A percentile compares a stretch with the other conserved stretches of the same genome.
Conservation (phyloP, 331 rosid genomes). For the Malus hybrid region DNA sequence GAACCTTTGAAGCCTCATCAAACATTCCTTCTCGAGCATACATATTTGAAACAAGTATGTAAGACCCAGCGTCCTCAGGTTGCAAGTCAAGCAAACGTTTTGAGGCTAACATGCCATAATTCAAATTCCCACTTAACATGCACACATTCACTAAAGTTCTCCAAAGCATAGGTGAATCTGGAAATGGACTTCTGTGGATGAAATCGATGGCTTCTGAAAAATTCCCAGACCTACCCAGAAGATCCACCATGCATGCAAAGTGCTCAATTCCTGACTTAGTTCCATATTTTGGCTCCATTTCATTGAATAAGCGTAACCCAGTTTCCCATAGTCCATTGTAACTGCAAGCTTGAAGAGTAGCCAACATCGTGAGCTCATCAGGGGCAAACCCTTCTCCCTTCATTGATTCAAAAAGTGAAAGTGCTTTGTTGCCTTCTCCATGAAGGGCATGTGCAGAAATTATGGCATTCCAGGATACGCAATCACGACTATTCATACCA, state of each 20-base stretch:
- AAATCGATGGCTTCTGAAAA: slow-evolving; percentile 22
- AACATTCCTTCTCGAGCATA: slow-evolving; percentile 37
- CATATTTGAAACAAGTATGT: slow-evolving; percentile 43
- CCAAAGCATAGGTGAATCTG: slow-evolving; percentile 40
- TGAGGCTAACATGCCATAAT: slow-evolving; percentile 34
- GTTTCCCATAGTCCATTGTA: slow-evolving; percentile 36
- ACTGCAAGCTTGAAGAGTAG: slow-evolving; percentile 47
- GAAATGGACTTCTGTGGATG: slow-evolving; percentile 27
- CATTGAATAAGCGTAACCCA: slow-evolving; percentile 34
- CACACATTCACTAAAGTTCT: slow-evolving; percentile 41
- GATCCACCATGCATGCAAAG: slow-evolving; percentile 39
- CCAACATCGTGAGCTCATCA: slow-evolving; percentile 34
- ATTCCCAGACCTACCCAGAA: slow-evolving; percentile 35
- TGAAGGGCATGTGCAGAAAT: slow-evolving; percentile 43
- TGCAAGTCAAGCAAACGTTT: slow-evolving; percentile 37
- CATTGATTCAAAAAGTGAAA: slow-evolving; percentile 34
- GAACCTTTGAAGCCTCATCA: slow-evolving; percentile 43
- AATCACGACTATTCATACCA: slow-evolving; percentile 14
- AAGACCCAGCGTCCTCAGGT: slow-evolving; percentile 41
- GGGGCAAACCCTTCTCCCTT: slow-evolving; percentile 36
- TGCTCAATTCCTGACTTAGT: slow-evolving; percentile 34
- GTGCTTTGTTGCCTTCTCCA: slow-evolving; percentile 28
- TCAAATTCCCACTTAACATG: slow-evolving; percentile 30
- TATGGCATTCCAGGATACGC: slow-evolving; percentile 39
- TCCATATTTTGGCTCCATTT: slow-evolving; percentile 37